A percentile compares a stretch with the other conserved stretches of the same genome.
phyloP scores from a whole-genome alignment of 129 eudicot genomes.

The Ambrosia trifida region DNA sequence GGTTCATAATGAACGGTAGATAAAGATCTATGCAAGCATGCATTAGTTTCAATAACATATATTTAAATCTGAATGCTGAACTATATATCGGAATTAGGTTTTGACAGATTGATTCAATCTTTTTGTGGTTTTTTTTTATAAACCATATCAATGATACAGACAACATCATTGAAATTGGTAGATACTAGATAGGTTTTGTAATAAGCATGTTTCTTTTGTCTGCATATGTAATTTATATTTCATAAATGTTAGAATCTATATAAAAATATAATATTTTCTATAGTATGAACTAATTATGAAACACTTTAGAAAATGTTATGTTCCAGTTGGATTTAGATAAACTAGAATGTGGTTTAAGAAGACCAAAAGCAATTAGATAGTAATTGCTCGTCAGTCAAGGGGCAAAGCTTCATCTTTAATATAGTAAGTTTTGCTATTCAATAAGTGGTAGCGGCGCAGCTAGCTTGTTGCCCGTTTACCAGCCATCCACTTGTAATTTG shows the following conservation, averaged over 20 bases:
- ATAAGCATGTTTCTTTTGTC: neutral
- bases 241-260: conserved; percentile 2
- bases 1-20: conserved; percentile 23
- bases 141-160: conserved; percentile 25
- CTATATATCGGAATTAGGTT: conserved; percentile 32
- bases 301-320: neutral
- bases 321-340: neutral
- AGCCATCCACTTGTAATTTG: no score
- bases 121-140: conserved; percentile 5
- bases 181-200: neutral
- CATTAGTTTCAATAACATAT: conserved; percentile 15
- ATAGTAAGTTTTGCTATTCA: no score
- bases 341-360: neutral
- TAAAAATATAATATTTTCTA: neutral
- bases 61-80: conserved; percentile 12
- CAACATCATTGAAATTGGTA: conserved; percentile 23
- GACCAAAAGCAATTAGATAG: neutral
- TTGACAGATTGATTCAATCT: conserved; percentile 35
- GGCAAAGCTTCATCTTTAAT: no score
- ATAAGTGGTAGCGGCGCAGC: no score
- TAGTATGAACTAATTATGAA: neutral
- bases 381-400: no score
- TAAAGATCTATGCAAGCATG: conserved; percentile 4
- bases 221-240: conserved; percentile 1
- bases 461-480: no score